Evolutionary conservation across 352 stramenopile species (phyloP), one percentile per base, ranked within the genome.

Genomic region (Blastocystis sp.): DNA sequence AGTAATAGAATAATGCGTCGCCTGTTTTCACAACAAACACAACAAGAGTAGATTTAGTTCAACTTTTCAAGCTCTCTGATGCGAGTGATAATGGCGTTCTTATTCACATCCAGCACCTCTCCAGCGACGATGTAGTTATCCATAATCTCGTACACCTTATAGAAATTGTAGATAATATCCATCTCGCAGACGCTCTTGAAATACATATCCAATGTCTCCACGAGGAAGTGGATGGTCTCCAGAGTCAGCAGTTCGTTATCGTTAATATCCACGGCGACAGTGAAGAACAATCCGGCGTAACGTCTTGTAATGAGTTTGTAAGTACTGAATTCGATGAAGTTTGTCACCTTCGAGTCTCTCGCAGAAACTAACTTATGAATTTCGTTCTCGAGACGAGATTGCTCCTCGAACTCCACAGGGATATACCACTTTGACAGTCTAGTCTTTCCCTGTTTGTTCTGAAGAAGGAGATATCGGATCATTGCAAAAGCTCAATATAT

Each of bases 111-210:
- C 88, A 97, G 94, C 55, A 98, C 93, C 91, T 98, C 94, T 29
- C 95, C 95, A n/a, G 93, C 95, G 26, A 98, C 91, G 60, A 98
- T 97, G 90, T 96, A 97, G 91, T 98, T 95, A 92, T 98, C 95
- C 90, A 98, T 92, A 91, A 98, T 96, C 61, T 93, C 94, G 91
- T 98, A 98, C 59, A 97, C 94, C 92, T 97, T 98, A 93, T 97
- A 96, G 71, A 98, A 98, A 90, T 98, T 96, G 92, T 96, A 97
- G 63, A 98, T 94, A 12, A 94, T 92, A 80, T 97, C 97, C 82
- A 99, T 94, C 92, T 99, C 97, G 91, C 97, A 98, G 65, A 99
- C 97, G 93, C 98, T 99, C 78, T 93, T 95, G 92, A 99, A 99
- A 91, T 99, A 98, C 45, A 94, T 94, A 93, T 99, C 97, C 71